These are phyloP conservation scores for Sambucus nigra DNA, from an alignment of 129 eudicot species.

Conservation along the genomic window DNA sequence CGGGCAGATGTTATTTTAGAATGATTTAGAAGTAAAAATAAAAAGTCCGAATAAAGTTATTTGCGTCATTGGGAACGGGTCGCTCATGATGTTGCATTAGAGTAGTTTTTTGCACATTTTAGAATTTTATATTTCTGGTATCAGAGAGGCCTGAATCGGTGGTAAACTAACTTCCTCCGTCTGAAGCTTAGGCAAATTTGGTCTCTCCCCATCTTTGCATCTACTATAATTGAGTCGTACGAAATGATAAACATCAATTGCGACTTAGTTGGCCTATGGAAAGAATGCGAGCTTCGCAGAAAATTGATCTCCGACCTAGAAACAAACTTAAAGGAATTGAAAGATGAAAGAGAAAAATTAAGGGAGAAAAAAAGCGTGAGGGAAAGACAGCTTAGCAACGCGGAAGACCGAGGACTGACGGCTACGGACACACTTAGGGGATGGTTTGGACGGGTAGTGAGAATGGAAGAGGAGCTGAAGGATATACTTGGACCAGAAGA, in stretches of 20 bases:
- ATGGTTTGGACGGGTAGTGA: background rate
- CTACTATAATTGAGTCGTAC: no score
- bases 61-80: no score
- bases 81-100: constrained; percentile 43
- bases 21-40: no score
- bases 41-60: no score
- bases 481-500: background rate
- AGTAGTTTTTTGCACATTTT: background rate
- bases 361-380: background rate
- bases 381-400: background rate
- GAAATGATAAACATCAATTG: background rate
- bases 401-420: background rate
- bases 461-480: background rate
- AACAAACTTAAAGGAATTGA: background rate
- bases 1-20: no score
- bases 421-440: background rate
- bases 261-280: constrained; percentile 2
- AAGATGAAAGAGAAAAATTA: background rate
- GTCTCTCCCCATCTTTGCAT: background rate
- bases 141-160: background rate
- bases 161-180: background rate
- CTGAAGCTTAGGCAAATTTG: background rate
- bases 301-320: background rate
- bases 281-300: constrained; percentile 5
- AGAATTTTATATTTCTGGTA: background rate